Evolutionary conservation across 1,139 yeast genomes (phyloP).

Genomic region (Schizosaccharomyces versatilis): DNA sequence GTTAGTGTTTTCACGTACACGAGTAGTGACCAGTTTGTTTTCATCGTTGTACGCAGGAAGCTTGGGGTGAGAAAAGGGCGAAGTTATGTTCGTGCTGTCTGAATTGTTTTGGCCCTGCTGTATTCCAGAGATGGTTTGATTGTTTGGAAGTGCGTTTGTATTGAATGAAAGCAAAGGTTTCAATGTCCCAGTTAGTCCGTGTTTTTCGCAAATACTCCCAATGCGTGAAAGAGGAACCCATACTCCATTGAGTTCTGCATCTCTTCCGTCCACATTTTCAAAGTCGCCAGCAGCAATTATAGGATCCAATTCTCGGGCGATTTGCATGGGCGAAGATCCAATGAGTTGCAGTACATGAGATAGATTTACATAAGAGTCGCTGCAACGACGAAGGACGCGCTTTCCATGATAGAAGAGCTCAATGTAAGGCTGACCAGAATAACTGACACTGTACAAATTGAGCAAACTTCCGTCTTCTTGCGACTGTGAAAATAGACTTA

Average conservation of each 20-base stretch:
- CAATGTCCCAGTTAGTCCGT: constrained; percentile 40
- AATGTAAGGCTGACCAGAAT: constrained; percentile 45
- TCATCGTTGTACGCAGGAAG: background rate
- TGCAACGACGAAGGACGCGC: constrained; percentile 58
- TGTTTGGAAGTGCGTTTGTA: constrained; percentile 13
- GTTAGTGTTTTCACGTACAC: background rate
- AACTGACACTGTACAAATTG: constrained; percentile 24
- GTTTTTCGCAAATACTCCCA: constrained; percentile 24
- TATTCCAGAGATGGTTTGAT: background rate
- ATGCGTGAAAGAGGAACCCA: constrained; percentile 42
- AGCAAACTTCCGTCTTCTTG: background rate
- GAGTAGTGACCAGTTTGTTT: background rate
- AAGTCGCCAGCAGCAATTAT: constrained; percentile 72
- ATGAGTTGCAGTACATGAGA: constrained; percentile 80
- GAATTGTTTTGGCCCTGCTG: background rate
- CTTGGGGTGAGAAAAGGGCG: background rate
- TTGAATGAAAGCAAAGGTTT: constrained; percentile 43
- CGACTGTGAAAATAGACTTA: background rate
- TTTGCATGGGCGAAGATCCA: constrained; percentile 60
- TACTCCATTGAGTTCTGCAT: constrained; percentile 87
- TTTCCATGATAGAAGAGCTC: constrained; percentile 50
- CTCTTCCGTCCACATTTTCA: constrained; percentile 89
- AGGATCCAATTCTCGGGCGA: constrained; percentile 66
- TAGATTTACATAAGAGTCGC: constrained; percentile 75
- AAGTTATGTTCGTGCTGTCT: background rate